Conservation (phyloP, 2,329 filamentous ascomycete species). For the Clarireedia hainanense region DNA sequence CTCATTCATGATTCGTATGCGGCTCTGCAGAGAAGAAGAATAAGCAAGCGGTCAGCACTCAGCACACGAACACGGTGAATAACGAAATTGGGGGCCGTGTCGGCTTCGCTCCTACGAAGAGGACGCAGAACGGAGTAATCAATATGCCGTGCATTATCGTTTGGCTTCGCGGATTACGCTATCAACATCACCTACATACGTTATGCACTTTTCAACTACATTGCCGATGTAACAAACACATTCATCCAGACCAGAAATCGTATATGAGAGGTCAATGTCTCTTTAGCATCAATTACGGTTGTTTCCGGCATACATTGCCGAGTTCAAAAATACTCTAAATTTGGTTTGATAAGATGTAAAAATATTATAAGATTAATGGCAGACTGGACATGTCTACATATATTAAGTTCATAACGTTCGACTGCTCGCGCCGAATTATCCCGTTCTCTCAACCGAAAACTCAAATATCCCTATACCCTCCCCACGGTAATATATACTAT, state of each 20-base stretch:
- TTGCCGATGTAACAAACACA: not conserved
- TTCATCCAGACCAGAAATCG: no score
- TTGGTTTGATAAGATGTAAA: no score
- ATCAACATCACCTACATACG: not conserved
- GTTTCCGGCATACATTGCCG: not conserved
- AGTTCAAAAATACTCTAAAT: no score
- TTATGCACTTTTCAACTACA: not conserved
- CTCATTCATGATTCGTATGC: not conserved
- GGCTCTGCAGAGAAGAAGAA: not conserved
- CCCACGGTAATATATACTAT: not conserved
- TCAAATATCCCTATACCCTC: constrained; percentile 1
- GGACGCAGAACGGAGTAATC: not conserved
- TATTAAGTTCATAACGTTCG: not conserved
- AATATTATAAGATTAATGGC: no score
- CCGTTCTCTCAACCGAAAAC: constrained; percentile 4
- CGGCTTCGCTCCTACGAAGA: not conserved
- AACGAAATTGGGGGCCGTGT: not conserved
- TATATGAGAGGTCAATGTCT: not conserved
- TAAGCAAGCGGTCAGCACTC: no score
- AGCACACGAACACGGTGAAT: not conserved
- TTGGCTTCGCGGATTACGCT: not conserved
- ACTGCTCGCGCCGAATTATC: not conserved
- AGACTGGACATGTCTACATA: not conserved
- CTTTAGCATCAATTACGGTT: not conserved
- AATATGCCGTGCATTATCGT: not conserved